Evolutionary conservation across 208 protist genomes (phyloP), one percentile per base, ranked within the genome.

Genomic region (Sergeia podlipaevii): DNA sequence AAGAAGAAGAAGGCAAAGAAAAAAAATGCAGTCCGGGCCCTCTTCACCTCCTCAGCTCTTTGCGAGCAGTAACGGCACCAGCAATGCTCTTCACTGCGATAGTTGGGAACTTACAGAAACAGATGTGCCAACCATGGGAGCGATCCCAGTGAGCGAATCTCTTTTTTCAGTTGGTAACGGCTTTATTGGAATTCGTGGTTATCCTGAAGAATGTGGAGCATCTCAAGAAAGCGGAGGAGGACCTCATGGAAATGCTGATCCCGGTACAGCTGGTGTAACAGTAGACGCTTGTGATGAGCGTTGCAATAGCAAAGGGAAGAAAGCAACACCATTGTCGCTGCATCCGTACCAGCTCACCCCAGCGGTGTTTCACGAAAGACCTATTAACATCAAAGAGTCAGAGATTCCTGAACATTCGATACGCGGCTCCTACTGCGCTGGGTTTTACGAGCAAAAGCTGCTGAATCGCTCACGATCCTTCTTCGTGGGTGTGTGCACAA

Each of bases 91-190:
- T 7, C 65, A 72, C 37, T 74, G 69, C 18, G 61, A 78, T 21
- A 54, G 64, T 28, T 91, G 84, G 82, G 80, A 91, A 56, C 53
- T 95, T 11, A 53, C 71, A 4, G 84, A 95, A 46, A 68, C 63
- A 2, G 52, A 51, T 4, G 43, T 89, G 20, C 79, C 88, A 6
- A 34, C 41, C 1, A 63, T 55, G 8, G 30, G n/a, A 0, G 66
- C 82, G 29, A 62, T 74, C 30, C 59, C 69, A 20, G 59, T 89
- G 15, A 85, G 85, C 47, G 89, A 95, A 53, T 74, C 80, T 4
- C 66, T 95, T 27, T 95, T 95, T 42, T 74, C 81, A 36, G 39
- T 93, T 15, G 75, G 85, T 30, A 95, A 95, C 56, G 89, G 89
- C 42, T 65, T 83, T 38, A 73, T 95, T 33, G 72, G 80, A 21